Evolutionary conservation across 2,329 filamentous ascomycete genomes (phyloP).

Genomic region (Trichoderma hamatum): DNA sequence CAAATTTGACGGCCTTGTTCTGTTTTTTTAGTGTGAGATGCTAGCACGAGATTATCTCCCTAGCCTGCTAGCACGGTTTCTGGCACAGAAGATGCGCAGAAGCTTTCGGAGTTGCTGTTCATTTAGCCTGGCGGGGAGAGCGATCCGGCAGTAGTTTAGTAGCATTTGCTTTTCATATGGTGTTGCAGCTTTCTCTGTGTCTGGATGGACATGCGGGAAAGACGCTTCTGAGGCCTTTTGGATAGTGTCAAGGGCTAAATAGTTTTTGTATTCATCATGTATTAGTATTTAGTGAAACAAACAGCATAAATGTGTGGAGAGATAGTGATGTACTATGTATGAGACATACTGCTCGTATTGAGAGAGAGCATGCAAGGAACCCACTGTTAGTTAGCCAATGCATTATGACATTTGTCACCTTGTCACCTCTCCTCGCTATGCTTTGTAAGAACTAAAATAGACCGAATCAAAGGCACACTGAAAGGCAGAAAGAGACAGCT

Average conservation of each 20-base stretch:
- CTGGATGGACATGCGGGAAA: not conserved
- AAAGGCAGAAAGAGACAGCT: not conserved
- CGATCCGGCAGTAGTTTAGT: not conserved
- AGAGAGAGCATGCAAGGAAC: not conserved
- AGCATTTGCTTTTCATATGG: not conserved
- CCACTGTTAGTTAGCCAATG: not conserved
- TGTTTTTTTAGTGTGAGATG: constrained; percentile 4
- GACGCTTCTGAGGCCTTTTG: not conserved
- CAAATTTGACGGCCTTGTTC: not conserved
- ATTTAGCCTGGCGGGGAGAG: constrained; percentile 17
- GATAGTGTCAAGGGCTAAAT: not conserved
- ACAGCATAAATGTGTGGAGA: not conserved
- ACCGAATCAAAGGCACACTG: not conserved
- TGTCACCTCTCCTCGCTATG: too few species aligned
- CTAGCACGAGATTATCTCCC: constrained; percentile 7
- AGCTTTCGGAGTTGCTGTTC: not conserved
- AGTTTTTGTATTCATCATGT: not conserved
- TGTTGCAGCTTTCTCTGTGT: not conserved
- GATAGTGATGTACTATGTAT: not conserved
- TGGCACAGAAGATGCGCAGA: constrained; percentile 10
- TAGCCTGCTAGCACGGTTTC: not conserved
- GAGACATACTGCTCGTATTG: not conserved
- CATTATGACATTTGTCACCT: not conserved
- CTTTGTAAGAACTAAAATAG: not conserved
- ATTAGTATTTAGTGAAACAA: not conserved